phyloP scores from a whole-genome alignment of 306 rosid genomes.

The Fagus sylvatica region DNA sequence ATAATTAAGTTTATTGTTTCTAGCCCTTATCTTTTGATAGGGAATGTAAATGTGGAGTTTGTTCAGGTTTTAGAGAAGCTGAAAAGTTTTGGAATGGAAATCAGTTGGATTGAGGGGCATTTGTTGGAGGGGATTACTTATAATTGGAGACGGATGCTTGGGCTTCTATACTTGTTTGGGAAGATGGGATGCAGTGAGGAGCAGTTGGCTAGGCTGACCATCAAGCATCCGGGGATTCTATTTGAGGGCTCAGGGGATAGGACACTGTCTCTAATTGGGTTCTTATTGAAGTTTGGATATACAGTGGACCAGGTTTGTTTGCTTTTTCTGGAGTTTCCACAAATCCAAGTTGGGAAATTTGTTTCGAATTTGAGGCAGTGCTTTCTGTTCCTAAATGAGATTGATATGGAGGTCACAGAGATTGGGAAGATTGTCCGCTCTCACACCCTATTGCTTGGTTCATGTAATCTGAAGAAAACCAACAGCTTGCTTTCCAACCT shows the following conservation, averaged over 20 bases:
- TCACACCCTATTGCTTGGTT: conserved; percentile 54
- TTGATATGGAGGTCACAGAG: conserved; percentile 55
- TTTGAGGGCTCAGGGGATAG: conserved; percentile 68
- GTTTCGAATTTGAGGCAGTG: conserved; percentile 55
- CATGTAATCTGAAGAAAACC: conserved; percentile 50
- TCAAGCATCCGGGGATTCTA: conserved; percentile 42
- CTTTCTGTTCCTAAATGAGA: conserved; percentile 43
- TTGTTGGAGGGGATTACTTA: conserved; percentile 40
- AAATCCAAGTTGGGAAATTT: conserved; percentile 42
- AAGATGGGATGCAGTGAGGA: conserved; percentile 39
- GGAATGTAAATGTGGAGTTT: too few species aligned
- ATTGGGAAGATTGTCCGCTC: conserved; percentile 53
- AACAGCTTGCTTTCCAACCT: conserved; percentile 45
- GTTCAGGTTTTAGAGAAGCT: too few species aligned
- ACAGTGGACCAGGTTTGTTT: conserved; percentile 38
- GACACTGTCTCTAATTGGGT: conserved; percentile 52
- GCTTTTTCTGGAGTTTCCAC: conserved; percentile 58
- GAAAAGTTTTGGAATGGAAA: conserved; percentile 21
- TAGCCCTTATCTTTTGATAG: too few species aligned
- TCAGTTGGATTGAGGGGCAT: conserved; percentile 45
- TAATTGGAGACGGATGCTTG: conserved; percentile 57
- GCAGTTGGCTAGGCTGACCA: conserved; percentile 36
- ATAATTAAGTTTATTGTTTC: too few species aligned
- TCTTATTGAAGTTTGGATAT: conserved; percentile 60
- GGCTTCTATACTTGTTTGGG: conserved; percentile 44